These are phyloP conservation scores for Emericellopsis atlantica DNA, from an alignment of 2,329 filamentous ascomycete genomes.

Conservation along the genomic window DNA sequence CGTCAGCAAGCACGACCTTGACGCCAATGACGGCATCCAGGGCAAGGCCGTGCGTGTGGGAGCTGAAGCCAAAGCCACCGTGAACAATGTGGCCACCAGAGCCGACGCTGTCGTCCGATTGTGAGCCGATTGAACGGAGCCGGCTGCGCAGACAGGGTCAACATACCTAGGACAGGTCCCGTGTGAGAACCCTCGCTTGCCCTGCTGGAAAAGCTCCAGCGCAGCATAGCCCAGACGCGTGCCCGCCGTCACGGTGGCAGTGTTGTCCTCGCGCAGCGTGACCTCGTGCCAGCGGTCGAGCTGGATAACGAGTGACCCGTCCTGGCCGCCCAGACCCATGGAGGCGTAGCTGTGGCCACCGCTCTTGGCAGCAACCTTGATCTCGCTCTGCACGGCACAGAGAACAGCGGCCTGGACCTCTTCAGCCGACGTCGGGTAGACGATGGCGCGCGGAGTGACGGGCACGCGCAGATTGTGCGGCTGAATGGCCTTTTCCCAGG, in stretches of 20 bases:
- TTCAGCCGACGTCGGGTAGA: conserved; percentile 15
- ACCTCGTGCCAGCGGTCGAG: conserved; percentile 24
- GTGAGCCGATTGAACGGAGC: neutral
- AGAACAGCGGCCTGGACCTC: conserved; percentile 30
- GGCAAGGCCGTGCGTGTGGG: conserved; percentile 11
- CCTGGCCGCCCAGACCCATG: conserved; percentile 27
- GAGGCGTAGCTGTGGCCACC: conserved; percentile 43
- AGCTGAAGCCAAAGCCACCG: conserved; percentile 16
- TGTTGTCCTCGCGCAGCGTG: conserved; percentile 12
- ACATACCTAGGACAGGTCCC: conserved; percentile 24
- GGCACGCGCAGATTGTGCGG: conserved; percentile 20
- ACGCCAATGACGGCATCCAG: conserved; percentile 21
- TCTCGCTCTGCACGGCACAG: conserved; percentile 24
- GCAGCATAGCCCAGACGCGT: conserved; percentile 28
- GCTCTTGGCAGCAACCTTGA: conserved; percentile 35
- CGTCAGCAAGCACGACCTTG: conserved; percentile 22
- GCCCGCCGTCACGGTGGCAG: conserved; percentile 11
- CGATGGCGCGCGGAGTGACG: conserved; percentile 17
- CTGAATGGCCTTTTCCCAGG: conserved; percentile 18
- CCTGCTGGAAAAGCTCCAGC: conserved; percentile 17
- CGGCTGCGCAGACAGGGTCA: neutral
- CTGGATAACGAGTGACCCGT: conserved; percentile 26
- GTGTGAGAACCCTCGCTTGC: conserved; percentile 24
- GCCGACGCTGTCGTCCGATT: conserved; percentile 18
- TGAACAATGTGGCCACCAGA: conserved; percentile 32